Conservation (phyloP, 768 basidiomycete genomes). For the Boletus speciosus region DNA sequence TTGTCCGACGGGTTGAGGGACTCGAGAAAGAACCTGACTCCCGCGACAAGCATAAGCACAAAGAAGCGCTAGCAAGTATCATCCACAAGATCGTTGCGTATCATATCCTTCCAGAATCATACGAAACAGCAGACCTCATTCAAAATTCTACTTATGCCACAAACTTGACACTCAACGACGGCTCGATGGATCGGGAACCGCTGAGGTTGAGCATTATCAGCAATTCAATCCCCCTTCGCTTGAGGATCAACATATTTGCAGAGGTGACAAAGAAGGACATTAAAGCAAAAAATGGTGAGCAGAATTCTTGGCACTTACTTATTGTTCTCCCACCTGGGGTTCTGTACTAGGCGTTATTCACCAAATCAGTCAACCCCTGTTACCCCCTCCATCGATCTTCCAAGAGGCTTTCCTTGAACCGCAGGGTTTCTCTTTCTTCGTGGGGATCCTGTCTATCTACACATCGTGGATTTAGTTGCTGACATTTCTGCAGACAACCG, state of each 20-base stretch:
- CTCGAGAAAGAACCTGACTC: slow-evolving; percentile 43
- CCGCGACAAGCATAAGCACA: slow-evolving; percentile 44
- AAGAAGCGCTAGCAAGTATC: slow-evolving; percentile 54
- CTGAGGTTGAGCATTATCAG: slow-evolving; percentile 42
- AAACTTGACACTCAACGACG: slow-evolving; percentile 39
- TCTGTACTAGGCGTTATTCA: slow-evolving; percentile 7
- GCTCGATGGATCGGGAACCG: slow-evolving; percentile 42
- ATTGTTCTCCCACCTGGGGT: not conserved
- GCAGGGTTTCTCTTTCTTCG: slow-evolving; percentile 12
- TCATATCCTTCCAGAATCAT: slow-evolving; percentile 37
- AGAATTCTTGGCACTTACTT: not conserved
- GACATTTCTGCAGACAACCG: slow-evolving; percentile 8
- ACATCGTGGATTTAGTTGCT: not conserved
- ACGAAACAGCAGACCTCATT: slow-evolving; percentile 38
- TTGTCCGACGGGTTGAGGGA: slow-evolving; percentile 26
- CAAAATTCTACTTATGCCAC: slow-evolving; percentile 55
- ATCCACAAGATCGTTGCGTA: slow-evolving; percentile 50
- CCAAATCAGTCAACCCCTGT: slow-evolving; percentile 11
- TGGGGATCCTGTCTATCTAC: not conserved
- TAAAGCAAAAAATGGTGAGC: slow-evolving; percentile 8
- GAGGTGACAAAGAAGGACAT: slow-evolving; percentile 12
- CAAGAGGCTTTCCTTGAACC: slow-evolving; percentile 10
- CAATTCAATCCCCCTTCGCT: slow-evolving; percentile 31
- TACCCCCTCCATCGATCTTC: slow-evolving; percentile 12
- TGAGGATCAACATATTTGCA: slow-evolving; percentile 21